phyloP scores from a whole-genome alignment of 768 basidiomycete species.

The Phylloporus sp. region DNA sequence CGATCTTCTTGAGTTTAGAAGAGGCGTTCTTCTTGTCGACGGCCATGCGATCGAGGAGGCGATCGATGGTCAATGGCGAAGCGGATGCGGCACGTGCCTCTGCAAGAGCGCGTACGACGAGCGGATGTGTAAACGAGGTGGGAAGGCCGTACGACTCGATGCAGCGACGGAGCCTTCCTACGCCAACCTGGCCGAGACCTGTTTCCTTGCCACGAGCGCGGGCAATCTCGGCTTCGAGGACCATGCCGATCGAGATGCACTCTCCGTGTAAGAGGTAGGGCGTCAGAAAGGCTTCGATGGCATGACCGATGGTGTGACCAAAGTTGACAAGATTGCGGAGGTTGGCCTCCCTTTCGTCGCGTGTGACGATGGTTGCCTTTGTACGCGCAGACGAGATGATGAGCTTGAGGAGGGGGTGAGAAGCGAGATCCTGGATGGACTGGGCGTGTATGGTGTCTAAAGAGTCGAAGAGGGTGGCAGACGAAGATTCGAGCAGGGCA shows the following conservation, averaged over 20 bases:
- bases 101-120: slow-evolving; percentile 42
- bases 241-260: slow-evolving; percentile 93
- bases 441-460: slow-evolving; percentile 56
- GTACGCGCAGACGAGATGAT: slow-evolving; percentile 92
- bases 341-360: slow-evolving; percentile 95
- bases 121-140: slow-evolving; percentile 72
- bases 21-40: slow-evolving; percentile 99
- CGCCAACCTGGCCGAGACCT: slow-evolving; percentile 83
- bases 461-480: slow-evolving; percentile 81
- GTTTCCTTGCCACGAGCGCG: slow-evolving; percentile 63
- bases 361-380: slow-evolving; percentile 95
- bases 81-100: slow-evolving; percentile 19
- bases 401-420: slow-evolving; percentile 86
- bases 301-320: slow-evolving; percentile 97
- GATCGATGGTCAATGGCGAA: slow-evolving; percentile 54
- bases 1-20: slow-evolving; percentile 80
- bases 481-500: slow-evolving; percentile 78
- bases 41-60: slow-evolving; percentile 88
- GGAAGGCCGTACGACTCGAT: slow-evolving; percentile 91
- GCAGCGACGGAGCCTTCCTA: slow-evolving; percentile 84
- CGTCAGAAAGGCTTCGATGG: slow-evolving; percentile 93
- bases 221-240: slow-evolving; percentile 93
- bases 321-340: slow-evolving; percentile 99
- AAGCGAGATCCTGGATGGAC: slow-evolving; percentile 61
- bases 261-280: slow-evolving; percentile 95